Conservation (phyloP, 805 yeast genomes). For the Phaffomyces antillensis region DNA sequence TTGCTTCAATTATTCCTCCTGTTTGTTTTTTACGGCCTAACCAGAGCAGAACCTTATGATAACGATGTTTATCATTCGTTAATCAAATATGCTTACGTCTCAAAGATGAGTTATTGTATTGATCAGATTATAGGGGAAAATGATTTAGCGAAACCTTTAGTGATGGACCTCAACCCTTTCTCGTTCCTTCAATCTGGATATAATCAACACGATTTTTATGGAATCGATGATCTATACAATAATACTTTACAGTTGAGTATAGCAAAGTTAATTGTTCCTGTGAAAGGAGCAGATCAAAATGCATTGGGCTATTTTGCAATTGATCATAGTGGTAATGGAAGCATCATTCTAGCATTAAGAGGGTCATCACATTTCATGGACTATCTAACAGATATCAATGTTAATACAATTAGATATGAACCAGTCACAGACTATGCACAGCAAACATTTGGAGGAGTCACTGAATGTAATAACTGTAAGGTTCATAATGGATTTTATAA, state of each 20-base stretch:
- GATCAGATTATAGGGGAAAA: constrained; percentile 7
- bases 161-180: constrained; percentile 11
- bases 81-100: constrained; percentile 13
- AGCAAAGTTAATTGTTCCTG: constrained; percentile 5
- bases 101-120: constrained; percentile 18
- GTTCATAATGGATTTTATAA: constrained; percentile 60
- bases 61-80: constrained; percentile 14
- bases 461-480: constrained; percentile 40
- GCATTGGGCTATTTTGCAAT: constrained; percentile 43
- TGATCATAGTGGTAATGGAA: constrained; percentile 35
- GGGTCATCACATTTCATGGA: constrained; percentile 58
- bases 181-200: constrained; percentile 9
- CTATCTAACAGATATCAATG: constrained; percentile 52
- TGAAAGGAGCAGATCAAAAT: not conserved
- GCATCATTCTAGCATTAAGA: constrained; percentile 48
- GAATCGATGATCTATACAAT: not conserved
- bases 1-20: not conserved
- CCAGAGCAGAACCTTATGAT: not conserved
- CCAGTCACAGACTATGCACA: constrained; percentile 14
- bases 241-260: constrained; percentile 1
- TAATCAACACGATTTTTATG: constrained; percentile 5
- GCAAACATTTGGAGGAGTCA: constrained; percentile 1
- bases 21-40: not conserved
- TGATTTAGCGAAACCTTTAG: constrained; percentile 12
- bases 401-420: constrained; percentile 20